Percentiles rank a stretch among this genome's conserved stretches.
phyloP scores from a whole-genome alignment of 192 early-diverging fungal species.

The Coemansia sp. region DNA sequence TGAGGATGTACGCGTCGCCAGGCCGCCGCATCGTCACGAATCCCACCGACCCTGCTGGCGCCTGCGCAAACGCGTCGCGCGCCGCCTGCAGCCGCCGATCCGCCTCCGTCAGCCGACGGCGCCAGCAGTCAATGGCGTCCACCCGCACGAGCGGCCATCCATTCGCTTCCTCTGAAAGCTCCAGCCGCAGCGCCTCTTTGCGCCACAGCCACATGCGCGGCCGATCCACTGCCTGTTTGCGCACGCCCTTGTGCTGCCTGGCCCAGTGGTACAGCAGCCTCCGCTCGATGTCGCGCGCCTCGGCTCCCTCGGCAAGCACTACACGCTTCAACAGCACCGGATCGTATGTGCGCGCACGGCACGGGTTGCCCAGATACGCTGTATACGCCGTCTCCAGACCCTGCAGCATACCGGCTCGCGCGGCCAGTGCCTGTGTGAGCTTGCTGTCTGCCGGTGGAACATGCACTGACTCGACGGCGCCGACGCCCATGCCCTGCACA shows the following conservation, averaged over 20 bases:
- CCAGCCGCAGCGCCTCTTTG: not conserved
- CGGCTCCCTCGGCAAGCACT: conserved; percentile 24
- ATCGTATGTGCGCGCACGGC: conserved; percentile 62
- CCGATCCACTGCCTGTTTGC: conserved; percentile 3
- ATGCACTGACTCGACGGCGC: conserved; percentile 64
- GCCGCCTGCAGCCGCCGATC: conserved; percentile 55
- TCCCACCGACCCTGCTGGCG: conserved; percentile 53
- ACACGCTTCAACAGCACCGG: conserved; percentile 50
- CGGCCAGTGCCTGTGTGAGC: conserved; percentile 57
- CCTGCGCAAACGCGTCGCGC: conserved; percentile 14
- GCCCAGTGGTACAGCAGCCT: conserved; percentile 40
- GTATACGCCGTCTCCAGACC: conserved; percentile 60
- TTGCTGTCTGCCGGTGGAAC: conserved; percentile 58
- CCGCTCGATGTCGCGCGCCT: conserved; percentile 36
- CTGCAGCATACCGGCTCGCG: conserved; percentile 41
- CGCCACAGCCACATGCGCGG: conserved; percentile 5
- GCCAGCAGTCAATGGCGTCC: conserved; percentile 68
- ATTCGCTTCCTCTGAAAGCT: too few species aligned
- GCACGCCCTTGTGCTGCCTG: not conserved
- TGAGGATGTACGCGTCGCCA: conserved; percentile 63
- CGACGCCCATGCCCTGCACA: conserved; percentile 60
- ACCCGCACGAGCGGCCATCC: conserved; percentile 32
- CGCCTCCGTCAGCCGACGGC: conserved; percentile 52
- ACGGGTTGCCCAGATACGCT: conserved; percentile 69
- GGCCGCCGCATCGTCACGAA: conserved; percentile 75